Conservation (phyloP, 257 asterid genomes). For the Jacaranda copaia region DNA sequence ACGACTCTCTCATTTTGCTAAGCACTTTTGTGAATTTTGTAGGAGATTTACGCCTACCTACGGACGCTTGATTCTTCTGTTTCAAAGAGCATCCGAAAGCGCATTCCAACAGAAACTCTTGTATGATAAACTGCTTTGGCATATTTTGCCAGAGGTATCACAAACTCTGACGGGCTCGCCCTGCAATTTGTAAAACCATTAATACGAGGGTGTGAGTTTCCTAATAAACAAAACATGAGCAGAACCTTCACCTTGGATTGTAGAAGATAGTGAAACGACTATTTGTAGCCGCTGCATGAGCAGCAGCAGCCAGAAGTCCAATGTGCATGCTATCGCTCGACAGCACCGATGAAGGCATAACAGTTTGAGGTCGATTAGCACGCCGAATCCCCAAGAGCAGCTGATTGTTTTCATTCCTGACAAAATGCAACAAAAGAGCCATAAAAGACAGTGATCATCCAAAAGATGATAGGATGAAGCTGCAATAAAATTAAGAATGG, state of each 20-base stretch:
- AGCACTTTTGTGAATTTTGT: neutral
- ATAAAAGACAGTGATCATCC: neutral
- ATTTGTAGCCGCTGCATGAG: constrained; percentile 93
- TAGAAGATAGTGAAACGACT: constrained; percentile 89
- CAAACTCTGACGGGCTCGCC: constrained; percentile 93
- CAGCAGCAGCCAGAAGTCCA: constrained; percentile 98
- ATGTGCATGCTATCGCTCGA: constrained; percentile 98
- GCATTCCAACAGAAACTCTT: constrained; percentile 91
- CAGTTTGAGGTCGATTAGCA: constrained; percentile 86
- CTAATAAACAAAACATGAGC: constrained; percentile 20
- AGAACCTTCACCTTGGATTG: constrained; percentile 74
- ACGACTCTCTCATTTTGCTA: neutral
- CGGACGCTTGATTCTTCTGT: constrained; percentile 95
- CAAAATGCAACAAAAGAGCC: constrained; percentile 20
- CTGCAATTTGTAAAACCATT: constrained; percentile 49
- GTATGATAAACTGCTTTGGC: constrained; percentile 90
- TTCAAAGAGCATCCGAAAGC: constrained; percentile 94
- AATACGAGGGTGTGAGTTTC: constrained; percentile 18
- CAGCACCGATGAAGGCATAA: constrained; percentile 90
- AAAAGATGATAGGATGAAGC: neutral
- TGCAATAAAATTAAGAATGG: too few species aligned
- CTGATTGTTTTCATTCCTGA: constrained; percentile 89
- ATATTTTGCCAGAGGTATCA: constrained; percentile 86
- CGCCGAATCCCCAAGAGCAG: constrained; percentile 87
- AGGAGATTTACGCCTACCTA: constrained; percentile 56